A percentile compares a stretch with the other conserved stretches of the same genome.
Conservation (phyloP, 2,329 filamentous ascomycete species). For the Fragosphaeria purpurea region DNA sequence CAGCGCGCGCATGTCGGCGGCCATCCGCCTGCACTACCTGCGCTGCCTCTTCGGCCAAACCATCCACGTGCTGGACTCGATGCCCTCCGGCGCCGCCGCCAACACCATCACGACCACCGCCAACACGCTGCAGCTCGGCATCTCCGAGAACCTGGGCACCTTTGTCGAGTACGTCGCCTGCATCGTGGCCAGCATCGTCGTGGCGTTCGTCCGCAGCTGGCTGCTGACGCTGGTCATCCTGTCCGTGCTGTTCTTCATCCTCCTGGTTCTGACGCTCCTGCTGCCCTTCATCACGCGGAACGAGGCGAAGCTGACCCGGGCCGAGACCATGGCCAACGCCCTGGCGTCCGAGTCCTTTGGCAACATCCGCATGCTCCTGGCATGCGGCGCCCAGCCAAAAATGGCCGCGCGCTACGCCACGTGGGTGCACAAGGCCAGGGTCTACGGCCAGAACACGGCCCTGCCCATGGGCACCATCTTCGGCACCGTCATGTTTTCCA, state of each 20-base stretch:
- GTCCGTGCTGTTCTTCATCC: slow-evolving; percentile 46
- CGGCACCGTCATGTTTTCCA: slow-evolving; percentile 43
- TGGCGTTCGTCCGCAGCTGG: slow-evolving; percentile 50
- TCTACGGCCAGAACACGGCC: slow-evolving; percentile 36
- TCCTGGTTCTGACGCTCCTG: slow-evolving; percentile 35
- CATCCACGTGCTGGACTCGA: slow-evolving; percentile 57
- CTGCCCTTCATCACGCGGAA: slow-evolving; percentile 48
- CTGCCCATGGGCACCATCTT: slow-evolving; percentile 45
- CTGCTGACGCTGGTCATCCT: slow-evolving; percentile 48
- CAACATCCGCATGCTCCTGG: slow-evolving; percentile 51
- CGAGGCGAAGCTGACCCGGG: slow-evolving; percentile 33
- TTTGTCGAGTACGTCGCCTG: slow-evolving; percentile 47
- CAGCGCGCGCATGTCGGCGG: slow-evolving; percentile 51
- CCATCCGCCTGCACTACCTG: slow-evolving; percentile 55
- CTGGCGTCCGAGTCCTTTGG: slow-evolving; percentile 52
- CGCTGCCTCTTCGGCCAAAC: slow-evolving; percentile 53
- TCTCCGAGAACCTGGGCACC: slow-evolving; percentile 52
- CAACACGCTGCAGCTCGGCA: slow-evolving; percentile 54
- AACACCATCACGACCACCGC: slow-evolving; percentile 54
- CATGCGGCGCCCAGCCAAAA: slow-evolving; percentile 49
- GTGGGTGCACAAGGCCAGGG: slow-evolving; percentile 45
- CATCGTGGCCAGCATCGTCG: slow-evolving; percentile 41
- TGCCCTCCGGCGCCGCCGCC: slow-evolving; percentile 51
- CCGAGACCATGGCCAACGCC: slow-evolving; percentile 47
- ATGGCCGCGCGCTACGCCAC: slow-evolving; percentile 42